These are phyloP conservation scores for Schizophyllum commune DNA, from an alignment of 1,284 basidiomycete species.

Conservation along the genomic window DNA sequence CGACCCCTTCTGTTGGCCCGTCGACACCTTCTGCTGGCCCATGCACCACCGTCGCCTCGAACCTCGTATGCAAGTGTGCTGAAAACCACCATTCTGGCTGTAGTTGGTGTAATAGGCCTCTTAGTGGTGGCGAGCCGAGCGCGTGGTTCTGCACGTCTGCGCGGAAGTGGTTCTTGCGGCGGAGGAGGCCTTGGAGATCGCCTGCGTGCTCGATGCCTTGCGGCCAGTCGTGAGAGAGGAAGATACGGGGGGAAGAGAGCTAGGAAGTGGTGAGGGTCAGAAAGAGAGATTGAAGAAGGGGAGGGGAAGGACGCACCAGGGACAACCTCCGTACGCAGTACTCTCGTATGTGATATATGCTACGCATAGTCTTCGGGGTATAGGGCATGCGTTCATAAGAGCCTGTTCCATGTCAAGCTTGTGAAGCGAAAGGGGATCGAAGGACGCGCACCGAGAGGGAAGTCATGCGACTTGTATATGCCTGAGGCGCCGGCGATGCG, in stretches of 20 bases:
- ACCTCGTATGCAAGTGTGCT: constrained; percentile 89
- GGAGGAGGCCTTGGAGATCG: constrained; percentile 58
- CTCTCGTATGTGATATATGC: constrained; percentile 88
- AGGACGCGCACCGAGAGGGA: constrained; percentile 53
- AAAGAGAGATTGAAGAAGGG: constrained; percentile 1
- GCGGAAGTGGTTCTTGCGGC: constrained; percentile 78
- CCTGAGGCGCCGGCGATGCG: constrained; percentile 88
- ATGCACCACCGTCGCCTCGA: constrained; percentile 66
- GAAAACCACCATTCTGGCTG: constrained; percentile 93
- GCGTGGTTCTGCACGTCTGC: constrained; percentile 65
- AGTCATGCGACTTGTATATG: constrained; percentile 86
- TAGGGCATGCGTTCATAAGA: constrained; percentile 68
- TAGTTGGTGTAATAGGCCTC: constrained; percentile 68
- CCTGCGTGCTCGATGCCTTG: constrained; percentile 80
- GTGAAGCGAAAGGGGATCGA: not conserved
- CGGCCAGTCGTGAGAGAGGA: constrained; percentile 98
- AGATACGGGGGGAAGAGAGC: constrained; percentile 62
- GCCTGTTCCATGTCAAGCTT: constrained; percentile 32
- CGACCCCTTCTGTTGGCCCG: constrained; percentile 7
- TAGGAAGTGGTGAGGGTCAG: constrained; percentile 19
- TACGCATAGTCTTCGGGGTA: constrained; percentile 63
- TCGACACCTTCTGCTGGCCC: constrained; percentile 8
- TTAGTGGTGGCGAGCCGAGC: constrained; percentile 87
- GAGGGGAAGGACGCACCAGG: constrained; percentile 43
- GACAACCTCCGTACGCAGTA: constrained; percentile 79